Evolutionary conservation across 495 filamentous ascomycete genomes (phyloP), one percentile per base, ranked within the genome.

Genomic region (Xylaria grammica): DNA sequence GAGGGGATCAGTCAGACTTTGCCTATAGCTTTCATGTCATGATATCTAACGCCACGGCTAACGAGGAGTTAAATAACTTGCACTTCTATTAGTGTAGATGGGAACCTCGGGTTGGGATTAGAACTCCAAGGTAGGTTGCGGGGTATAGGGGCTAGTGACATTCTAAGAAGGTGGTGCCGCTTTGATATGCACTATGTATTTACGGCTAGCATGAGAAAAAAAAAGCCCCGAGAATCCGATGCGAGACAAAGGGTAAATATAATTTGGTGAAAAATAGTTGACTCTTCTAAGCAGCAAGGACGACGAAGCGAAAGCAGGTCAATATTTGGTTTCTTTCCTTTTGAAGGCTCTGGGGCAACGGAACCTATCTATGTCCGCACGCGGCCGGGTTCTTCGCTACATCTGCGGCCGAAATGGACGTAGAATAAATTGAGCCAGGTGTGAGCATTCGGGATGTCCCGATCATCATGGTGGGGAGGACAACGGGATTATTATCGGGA

Each of bases 91-190:
- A n/a, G n/a, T n/a, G n/a, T n/a, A 29, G 24, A 50, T 50, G 6
- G 6, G 9, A 10, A 30, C n/a, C 6, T 30, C 30, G 10, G 26
- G 48, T 22, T 27, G 24, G 4, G 13, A 6, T 29, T n/a, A 8
- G 13, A 50, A 50, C 48, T 50, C 6, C 26, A n/a, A 26, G 48
- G 24, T 50, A 50, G 24, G 49, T 30, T 51, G 49, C 49, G 49
- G 46, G 49, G 49, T 51, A 51, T 51, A 51, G 49, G 27, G 27
- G 26, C 24, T 13, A 17, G 4, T n/a, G 13, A 8, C 26, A 27
- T 2, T 30, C 7, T 51, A 4, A 6, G 8, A 3, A n/a, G n/a
- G n/a, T n/a, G n/a, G n/a, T n/a, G n/a, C n/a, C n/a, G n/a, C n/a
- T n/a, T n/a, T n/a, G n/a, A n/a, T n/a, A n/a, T n/a, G n/a, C n/a